phyloP scores from a whole-genome alignment of 192 early-diverging fungal genomes.

The Hyaloraphidium curvatum region DNA sequence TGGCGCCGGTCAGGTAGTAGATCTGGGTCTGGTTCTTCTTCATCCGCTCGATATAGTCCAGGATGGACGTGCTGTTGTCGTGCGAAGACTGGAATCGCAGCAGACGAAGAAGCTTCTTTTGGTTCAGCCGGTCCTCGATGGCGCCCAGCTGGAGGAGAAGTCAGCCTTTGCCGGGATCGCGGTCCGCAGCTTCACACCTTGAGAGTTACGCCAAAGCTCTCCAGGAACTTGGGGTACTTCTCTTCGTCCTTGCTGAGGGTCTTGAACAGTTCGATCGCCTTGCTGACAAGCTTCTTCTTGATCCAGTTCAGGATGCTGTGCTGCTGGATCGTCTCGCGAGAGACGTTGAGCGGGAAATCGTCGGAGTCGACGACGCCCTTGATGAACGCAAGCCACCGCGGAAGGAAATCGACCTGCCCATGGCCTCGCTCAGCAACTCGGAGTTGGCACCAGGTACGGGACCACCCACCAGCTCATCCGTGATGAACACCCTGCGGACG shows the following conservation, averaged over 20 bases:
- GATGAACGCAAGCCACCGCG: conserved; percentile 81
- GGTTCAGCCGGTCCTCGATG: conserved; percentile 55
- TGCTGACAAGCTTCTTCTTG: conserved; percentile 71
- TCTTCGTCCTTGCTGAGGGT: conserved; percentile 15
- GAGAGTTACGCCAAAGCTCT: not conserved
- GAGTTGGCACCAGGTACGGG: not conserved
- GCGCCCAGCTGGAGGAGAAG: conserved; percentile 64
- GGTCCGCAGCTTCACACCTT: not conserved
- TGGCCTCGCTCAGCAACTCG: not conserved
- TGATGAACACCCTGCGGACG: conserved; percentile 92
- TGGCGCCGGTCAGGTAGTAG: conserved; percentile 60
- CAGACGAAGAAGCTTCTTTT: conserved; percentile 58
- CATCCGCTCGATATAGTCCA: conserved; percentile 76
- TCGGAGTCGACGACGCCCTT: conserved; percentile 89
- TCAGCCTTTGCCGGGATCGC: not conserved
- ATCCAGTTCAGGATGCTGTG: conserved; percentile 60
- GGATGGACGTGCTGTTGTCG: conserved; percentile 24
- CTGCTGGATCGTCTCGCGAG: conserved; percentile 90
- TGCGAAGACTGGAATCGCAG: conserved; percentile 59
- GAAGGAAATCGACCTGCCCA: conserved; percentile 51
- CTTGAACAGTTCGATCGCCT: conserved; percentile 63
- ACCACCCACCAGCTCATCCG: conserved; percentile 45
- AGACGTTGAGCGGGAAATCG: conserved; percentile 94
- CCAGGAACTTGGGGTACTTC: conserved; percentile 12
- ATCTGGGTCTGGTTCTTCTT: conserved; percentile 78